Conservation (phyloP, 1,284 basidiomycete species). For the Trichosporon coremiiforme region DNA sequence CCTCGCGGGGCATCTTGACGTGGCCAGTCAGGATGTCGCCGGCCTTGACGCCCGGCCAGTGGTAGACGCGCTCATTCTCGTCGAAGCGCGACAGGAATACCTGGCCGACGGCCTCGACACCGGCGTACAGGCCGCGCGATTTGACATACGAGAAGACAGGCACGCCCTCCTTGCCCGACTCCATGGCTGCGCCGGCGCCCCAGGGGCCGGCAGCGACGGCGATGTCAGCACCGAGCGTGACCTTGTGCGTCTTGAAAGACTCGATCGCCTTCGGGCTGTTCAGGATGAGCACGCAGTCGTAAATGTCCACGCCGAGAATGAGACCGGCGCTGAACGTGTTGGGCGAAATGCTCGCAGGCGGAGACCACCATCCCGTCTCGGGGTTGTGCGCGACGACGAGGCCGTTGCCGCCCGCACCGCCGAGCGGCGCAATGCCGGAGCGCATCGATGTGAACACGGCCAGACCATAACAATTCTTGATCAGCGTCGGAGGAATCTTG, state of each 20-base stretch:
- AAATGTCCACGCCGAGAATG: slow-evolving; percentile 58
- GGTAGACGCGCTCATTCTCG: slow-evolving; percentile 56
- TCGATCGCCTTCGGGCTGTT: slow-evolving; percentile 59
- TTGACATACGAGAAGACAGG: slow-evolving; percentile 58
- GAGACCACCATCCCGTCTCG: slow-evolving; percentile 59
- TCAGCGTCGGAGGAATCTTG: slow-evolving; percentile 61
- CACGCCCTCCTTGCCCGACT: slow-evolving; percentile 57
- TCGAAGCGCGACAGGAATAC: slow-evolving; percentile 56
- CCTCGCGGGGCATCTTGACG: slow-evolving; percentile 56
- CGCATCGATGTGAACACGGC: slow-evolving; percentile 61
- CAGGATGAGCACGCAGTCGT: slow-evolving; percentile 58
- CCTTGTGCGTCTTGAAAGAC: slow-evolving; percentile 60
- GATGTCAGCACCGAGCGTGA: slow-evolving; percentile 60
- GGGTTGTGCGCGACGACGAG: slow-evolving; percentile 56
- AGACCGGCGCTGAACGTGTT: slow-evolving; percentile 59
- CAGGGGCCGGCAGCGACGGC: slow-evolving; percentile 61
- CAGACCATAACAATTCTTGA: slow-evolving; percentile 56
- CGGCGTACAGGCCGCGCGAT: slow-evolving; percentile 58
- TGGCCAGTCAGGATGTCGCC: slow-evolving; percentile 54
- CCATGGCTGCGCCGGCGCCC: slow-evolving; percentile 59
- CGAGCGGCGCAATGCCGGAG: slow-evolving; percentile 60
- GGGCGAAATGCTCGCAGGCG: slow-evolving; percentile 59
- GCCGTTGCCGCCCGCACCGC: slow-evolving; percentile 61
- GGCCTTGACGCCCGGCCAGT: slow-evolving; percentile 57
- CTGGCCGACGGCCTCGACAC: slow-evolving; percentile 59